These are phyloP conservation scores for Cladophialophora carrionii DNA, from an alignment of 2,329 filamentous ascomycete species.

Conservation along the genomic window DNA sequence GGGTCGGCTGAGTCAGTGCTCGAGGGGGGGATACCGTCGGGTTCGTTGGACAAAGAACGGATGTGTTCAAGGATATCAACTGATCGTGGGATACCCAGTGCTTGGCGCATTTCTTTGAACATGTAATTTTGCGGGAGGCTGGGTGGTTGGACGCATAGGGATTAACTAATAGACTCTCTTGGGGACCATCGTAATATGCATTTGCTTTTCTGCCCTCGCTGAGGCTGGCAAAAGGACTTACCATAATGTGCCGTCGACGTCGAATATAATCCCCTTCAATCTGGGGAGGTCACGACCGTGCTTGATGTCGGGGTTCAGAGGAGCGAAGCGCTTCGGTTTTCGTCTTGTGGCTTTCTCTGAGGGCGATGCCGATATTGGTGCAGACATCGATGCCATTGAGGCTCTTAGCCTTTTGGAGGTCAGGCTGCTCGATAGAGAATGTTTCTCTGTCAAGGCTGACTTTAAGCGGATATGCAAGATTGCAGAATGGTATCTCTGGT, in stretches of 20 bases:
- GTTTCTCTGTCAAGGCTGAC: background rate
- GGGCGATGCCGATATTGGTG: background rate
- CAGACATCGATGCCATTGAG: background rate
- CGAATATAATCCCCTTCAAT: conserved; percentile 72
- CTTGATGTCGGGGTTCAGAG: conserved; percentile 25
- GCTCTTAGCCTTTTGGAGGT: background rate
- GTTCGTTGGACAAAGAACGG: conserved; percentile 66
- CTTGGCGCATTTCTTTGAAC: conserved; percentile 82
- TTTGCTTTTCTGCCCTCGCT: background rate
- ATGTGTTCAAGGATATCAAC: conserved; percentile 90
- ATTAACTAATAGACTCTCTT: conserved; percentile 7
- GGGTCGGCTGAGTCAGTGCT: background rate
- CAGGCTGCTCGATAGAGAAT: background rate
- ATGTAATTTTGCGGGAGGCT: conserved; percentile 94
- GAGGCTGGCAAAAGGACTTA: conserved; percentile 50
- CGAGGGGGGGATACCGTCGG: conserved; percentile 33
- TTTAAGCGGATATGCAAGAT: background rate
- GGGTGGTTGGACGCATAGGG: conserved; percentile 11
- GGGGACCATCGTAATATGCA: background rate
- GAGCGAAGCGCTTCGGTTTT: conserved; percentile 33
- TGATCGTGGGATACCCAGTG: conserved; percentile 70
- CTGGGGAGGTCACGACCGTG: conserved; percentile 41
- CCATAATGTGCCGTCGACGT: conserved; percentile 95
- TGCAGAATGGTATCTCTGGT: background rate
- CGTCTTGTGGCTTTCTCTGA: conserved; percentile 1